Conservation (phyloP, 495 filamentous ascomycete species). For the Penicillium angulare region DNA sequence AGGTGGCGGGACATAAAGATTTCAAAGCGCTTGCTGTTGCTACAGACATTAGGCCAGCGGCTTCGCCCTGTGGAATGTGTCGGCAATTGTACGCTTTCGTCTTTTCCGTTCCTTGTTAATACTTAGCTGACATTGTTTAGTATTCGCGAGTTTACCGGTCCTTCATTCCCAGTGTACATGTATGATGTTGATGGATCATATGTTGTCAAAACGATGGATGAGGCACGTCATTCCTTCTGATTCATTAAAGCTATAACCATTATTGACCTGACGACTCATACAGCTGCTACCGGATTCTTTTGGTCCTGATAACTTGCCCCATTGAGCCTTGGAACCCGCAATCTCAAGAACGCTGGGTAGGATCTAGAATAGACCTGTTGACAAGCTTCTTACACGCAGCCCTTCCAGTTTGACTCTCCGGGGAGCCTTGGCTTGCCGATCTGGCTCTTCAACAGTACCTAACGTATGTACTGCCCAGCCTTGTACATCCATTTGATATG, state of each 20-base stretch:
- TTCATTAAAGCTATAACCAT: neutral
- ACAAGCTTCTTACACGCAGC: too few relatives aligned
- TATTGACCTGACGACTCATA: slow-evolving; percentile 8
- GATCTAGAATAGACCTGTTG: too few relatives aligned
- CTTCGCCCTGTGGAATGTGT: slow-evolving; percentile 72
- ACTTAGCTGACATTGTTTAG: slow-evolving; percentile 34
- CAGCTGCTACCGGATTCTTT: slow-evolving; percentile 73
- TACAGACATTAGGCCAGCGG: slow-evolving; percentile 73
- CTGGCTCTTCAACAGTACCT: too few relatives aligned
- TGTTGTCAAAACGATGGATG: slow-evolving; percentile 67
- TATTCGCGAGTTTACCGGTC: slow-evolving; percentile 74
- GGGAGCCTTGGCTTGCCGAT: too few relatives aligned
- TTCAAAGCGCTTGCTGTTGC: slow-evolving; percentile 87
- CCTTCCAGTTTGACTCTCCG: too few relatives aligned
- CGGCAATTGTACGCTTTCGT: slow-evolving; percentile 37
- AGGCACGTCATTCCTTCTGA: slow-evolving; percentile 48
- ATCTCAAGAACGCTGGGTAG: too few relatives aligned
- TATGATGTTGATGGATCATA: slow-evolving; percentile 72
- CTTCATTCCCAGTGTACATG: slow-evolving; percentile 81
- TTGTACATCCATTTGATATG: too few relatives aligned
- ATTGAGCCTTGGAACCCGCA: too few relatives aligned
- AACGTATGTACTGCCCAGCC: too few relatives aligned
- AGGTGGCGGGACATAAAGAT: slow-evolving; percentile 58
- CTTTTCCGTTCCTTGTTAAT: neutral
- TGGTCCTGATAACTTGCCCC: slow-evolving; percentile 61